Percentiles rank a stretch among this genome's conserved stretches.
Conservation (phyloP, 805 yeast species). For the Barnettozyma pratensis region DNA sequence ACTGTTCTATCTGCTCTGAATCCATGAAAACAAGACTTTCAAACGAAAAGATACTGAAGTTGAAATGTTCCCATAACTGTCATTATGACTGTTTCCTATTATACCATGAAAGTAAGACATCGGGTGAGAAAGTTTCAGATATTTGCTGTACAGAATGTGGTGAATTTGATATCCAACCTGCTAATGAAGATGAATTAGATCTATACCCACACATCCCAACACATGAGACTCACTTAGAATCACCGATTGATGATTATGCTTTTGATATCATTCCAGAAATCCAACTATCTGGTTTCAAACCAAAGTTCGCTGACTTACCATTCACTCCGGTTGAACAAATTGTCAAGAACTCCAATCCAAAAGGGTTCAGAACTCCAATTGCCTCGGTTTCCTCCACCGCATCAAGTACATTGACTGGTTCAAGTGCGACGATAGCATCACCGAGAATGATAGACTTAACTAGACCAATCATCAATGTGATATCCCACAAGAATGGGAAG, state of each 20-base stretch:
- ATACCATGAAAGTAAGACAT: constrained; percentile 1
- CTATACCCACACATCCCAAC: not conserved
- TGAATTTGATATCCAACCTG: not conserved
- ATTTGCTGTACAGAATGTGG: constrained; percentile 5
- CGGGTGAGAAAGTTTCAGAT: constrained; percentile 1
- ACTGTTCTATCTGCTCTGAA: constrained; percentile 43
- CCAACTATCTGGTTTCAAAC: constrained; percentile 14
- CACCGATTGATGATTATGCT: not conserved
- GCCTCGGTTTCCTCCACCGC: not conserved
- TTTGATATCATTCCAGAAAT: constrained; percentile 8
- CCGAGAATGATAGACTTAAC: constrained; percentile 5
- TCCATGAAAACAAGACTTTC: constrained; percentile 31
- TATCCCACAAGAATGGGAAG: constrained; percentile 5
- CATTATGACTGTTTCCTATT: constrained; percentile 40
- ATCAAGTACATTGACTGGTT: not conserved
- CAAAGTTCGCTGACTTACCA: constrained; percentile 12
- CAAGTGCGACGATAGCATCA: not conserved
- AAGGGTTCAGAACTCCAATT: constrained; percentile 12
- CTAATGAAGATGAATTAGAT: not conserved
- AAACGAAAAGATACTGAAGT: constrained; percentile 38
- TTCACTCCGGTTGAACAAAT: constrained; percentile 22
- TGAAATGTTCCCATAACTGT: constrained; percentile 38
- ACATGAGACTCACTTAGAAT: not conserved
- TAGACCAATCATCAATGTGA: constrained; percentile 11
- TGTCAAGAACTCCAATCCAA: constrained; percentile 13